phyloP scores from a whole-genome alignment of 768 basidiomycete genomes.

The Collybia sp. region DNA sequence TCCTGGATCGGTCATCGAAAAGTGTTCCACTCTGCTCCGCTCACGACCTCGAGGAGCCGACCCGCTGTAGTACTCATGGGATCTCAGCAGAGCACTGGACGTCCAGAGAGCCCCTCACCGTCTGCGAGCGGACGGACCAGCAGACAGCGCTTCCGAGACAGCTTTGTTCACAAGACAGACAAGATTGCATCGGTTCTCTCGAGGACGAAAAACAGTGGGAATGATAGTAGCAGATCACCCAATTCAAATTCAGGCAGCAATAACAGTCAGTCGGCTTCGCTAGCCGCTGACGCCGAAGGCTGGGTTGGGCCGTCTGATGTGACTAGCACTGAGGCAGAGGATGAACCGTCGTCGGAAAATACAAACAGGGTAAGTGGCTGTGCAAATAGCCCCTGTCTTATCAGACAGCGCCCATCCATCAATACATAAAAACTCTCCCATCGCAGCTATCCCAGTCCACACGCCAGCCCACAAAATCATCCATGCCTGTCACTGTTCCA shows the following conservation, averaged over 20 bases:
- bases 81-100: not conserved
- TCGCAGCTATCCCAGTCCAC: constrained; percentile 5
- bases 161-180: not conserved
- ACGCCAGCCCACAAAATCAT: constrained; percentile 3
- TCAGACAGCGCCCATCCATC: not conserved
- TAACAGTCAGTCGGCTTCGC: not conserved
- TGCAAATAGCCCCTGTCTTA: not conserved
- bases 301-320: not conserved
- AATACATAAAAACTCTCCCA: constrained; percentile 1
- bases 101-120: not conserved
- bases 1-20: not conserved
- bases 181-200: not conserved
- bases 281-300: not conserved
- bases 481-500: constrained; percentile 37
- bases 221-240: not conserved
- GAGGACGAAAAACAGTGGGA: not conserved
- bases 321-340: not conserved
- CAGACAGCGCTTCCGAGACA: too few species aligned
- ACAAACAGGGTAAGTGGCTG: constrained; percentile 3
- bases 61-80: not conserved
- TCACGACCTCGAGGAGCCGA: not conserved
- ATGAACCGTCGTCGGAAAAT: not conserved
- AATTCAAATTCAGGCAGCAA: not conserved
- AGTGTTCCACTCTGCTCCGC: not conserved
- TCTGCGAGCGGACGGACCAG: not conserved